These are phyloP conservation scores for Elsinoe perseae DNA, from an alignment of 2,329 filamentous ascomycete species.

Conservation along the genomic window DNA sequence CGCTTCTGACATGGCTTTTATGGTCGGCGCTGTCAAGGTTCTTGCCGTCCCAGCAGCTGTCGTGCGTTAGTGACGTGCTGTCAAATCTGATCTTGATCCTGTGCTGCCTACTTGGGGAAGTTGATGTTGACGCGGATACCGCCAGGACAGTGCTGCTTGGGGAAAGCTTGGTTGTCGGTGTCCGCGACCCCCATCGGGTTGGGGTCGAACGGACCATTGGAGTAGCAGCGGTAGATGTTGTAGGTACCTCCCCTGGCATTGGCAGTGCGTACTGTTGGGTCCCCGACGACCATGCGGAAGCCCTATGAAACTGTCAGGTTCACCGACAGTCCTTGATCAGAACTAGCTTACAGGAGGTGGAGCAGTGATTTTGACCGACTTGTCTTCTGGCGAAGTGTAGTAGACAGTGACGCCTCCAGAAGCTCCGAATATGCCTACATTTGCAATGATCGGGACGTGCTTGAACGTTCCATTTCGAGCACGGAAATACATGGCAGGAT, in stretches of 20 bases:
- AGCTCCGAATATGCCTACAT: slow-evolving; percentile 19
- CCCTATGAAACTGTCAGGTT: slow-evolving; percentile 59
- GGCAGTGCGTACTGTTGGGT: slow-evolving; percentile 50
- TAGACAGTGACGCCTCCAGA: slow-evolving; percentile 61
- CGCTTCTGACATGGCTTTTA: slow-evolving; percentile 53
- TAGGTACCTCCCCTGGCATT: background rate
- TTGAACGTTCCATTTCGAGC: slow-evolving; percentile 51
- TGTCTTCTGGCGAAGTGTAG: slow-evolving; percentile 40
- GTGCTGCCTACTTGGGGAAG: slow-evolving; percentile 48
- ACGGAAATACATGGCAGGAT: slow-evolving; percentile 61
- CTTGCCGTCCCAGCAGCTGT: slow-evolving; percentile 58
- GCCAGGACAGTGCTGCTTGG: slow-evolving; percentile 60
- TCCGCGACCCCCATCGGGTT: slow-evolving; percentile 45
- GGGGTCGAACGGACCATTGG: slow-evolving; percentile 35
- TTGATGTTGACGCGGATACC: slow-evolving; percentile 58
- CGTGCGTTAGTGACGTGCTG: background rate
- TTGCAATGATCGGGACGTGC: slow-evolving; percentile 47
- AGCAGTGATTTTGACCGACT: slow-evolving; percentile 9
- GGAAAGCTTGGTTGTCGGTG: slow-evolving; percentile 52
- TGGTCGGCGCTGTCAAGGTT: slow-evolving; percentile 51
- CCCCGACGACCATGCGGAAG: slow-evolving; percentile 63
- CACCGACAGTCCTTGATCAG: slow-evolving; percentile 36
- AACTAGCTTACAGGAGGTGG: background rate
- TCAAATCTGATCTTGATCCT: background rate
- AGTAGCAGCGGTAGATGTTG: slow-evolving; percentile 13